Percentiles rank a stretch among this genome's conserved stretches.
Evolutionary conservation across 1,284 basidiomycete genomes (phyloP).

Genomic region (Cystobasidium pallidum): DNA sequence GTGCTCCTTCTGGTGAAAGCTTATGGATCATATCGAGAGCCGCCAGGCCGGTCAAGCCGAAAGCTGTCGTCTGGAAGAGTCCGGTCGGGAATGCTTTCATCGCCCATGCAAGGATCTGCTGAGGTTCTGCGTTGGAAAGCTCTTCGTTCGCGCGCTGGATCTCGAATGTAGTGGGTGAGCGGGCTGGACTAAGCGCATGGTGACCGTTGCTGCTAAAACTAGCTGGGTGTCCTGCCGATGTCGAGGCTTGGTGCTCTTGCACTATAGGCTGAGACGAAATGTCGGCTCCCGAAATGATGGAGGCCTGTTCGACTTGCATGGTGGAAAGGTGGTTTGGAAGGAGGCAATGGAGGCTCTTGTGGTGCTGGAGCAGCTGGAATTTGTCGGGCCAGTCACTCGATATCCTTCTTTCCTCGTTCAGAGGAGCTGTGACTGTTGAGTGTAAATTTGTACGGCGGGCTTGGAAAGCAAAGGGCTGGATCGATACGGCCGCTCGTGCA

Average conservation of each 20-base stretch:
- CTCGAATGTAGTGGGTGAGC: slow-evolving; percentile 11
- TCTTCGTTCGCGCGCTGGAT: slow-evolving; percentile 72
- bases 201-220: slow-evolving; percentile 9
- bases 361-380: not conserved
- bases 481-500: not conserved
- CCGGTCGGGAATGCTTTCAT: slow-evolving; percentile 70
- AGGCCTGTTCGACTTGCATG: slow-evolving; percentile 37
- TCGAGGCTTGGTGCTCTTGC: slow-evolving; percentile 18
- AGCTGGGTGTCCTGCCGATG: slow-evolving; percentile 24
- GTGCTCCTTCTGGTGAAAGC: slow-evolving; percentile 61
- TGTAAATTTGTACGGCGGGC: slow-evolving; percentile 15
- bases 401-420: not conserved
- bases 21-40: slow-evolving; percentile 90
- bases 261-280: slow-evolving; percentile 6
- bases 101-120: slow-evolving; percentile 82
- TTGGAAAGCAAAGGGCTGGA: slow-evolving; percentile 4
- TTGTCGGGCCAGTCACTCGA: not conserved
- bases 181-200: not conserved
- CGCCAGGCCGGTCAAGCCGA: slow-evolving; percentile 88
- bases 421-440: not conserved
- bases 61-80: slow-evolving; percentile 88
- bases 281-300: slow-evolving; percentile 34
- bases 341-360: not conserved
- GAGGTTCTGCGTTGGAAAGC: slow-evolving; percentile 70
- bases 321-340: not conserved